These are phyloP conservation scores for Capsicum pubescens DNA, from an alignment of 257 asterid species.

Conservation along the genomic window DNA sequence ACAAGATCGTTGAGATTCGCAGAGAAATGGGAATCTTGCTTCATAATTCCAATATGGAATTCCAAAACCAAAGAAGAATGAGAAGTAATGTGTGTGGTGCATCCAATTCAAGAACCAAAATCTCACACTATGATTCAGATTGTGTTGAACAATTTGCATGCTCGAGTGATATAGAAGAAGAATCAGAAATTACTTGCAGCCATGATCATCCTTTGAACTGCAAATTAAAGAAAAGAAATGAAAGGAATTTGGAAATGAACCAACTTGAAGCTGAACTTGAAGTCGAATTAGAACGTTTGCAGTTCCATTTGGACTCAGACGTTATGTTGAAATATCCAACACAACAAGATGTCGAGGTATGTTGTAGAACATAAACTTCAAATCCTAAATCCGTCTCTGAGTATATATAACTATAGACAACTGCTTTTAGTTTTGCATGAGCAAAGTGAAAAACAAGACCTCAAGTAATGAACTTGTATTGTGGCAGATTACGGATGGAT, in stretches of 20 bases:
- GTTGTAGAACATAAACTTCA: neutral
- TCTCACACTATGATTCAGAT: conserved; percentile 35
- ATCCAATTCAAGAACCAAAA: conserved; percentile 34
- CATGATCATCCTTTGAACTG: conserved; percentile 28
- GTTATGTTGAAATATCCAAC: conserved; percentile 27
- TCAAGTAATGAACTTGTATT: neutral
- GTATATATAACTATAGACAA: neutral
- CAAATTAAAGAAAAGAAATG: conserved; percentile 23
- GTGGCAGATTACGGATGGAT: conserved; percentile 51
- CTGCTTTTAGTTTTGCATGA: conserved; percentile 3
- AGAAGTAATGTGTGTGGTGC: neutral
- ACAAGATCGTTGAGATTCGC: conserved; percentile 55
- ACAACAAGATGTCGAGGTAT: conserved; percentile 55
- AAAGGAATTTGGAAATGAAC: conserved; percentile 55
- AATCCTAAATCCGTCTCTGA: neutral
- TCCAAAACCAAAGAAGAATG: conserved; percentile 34
- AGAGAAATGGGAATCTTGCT: conserved; percentile 51
- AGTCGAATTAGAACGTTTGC: conserved; percentile 62
- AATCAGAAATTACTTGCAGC: conserved; percentile 36
- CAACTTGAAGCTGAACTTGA: conserved; percentile 69
- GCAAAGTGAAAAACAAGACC: neutral
- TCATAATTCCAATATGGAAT: conserved; percentile 45
- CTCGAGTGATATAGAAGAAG: conserved; percentile 33
- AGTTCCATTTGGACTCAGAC: conserved; percentile 49
- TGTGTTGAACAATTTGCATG: conserved; percentile 34